Base-by-base conservation (phyloP, 2,329 filamentous ascomycete genomes). In the Lasiodiplodia theobromae region DNA sequence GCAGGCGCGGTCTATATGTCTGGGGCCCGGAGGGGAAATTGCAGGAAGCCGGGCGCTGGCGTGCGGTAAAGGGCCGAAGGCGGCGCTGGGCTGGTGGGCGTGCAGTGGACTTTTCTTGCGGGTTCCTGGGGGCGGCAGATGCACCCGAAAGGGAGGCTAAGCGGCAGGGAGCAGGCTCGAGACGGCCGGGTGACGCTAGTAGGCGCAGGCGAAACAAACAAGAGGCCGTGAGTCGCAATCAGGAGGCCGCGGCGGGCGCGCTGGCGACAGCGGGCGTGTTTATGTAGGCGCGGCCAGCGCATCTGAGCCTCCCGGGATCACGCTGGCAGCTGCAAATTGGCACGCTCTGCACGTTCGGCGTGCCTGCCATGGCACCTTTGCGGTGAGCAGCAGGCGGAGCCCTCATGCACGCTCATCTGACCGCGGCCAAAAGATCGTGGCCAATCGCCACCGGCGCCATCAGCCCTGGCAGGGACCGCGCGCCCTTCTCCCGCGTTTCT, bases 321-420 rank as follows among this genome's bases (percentile, higher is more conserved):
- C 60, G 60, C 60, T 64, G 60, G 60, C 60, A 64, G 60, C 60
- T 37, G 60, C 60, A 64, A 64, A 64, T 64, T 64, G 60, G 58
- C 57, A 60, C 38, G 57, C 57, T 47, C 60, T 52, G 60, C 60
- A 64, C 60, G 60, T 64, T 64, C 60, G 60, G 25, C 54, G 54
- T 58, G 54, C 54, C 54, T 58, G 54, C 54, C 37, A 38, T n/a
- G 37, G 40, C 60, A 64, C 60, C 60, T 64, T 64, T 64, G 60
- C 60, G 60, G 60, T 64, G 60, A 64, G 60, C 60, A 52, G 47
- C 60, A 31, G 58, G 58, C 58, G 58, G 58, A 63, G 47, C 47
- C 60, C 60, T 64, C 60, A 64, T 64, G 60, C 60, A 52, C 60
- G 60, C 60, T 64, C 60, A 64, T 64, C 60, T 64, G 60, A 64